Conservation (phyloP, 139 green algal species). For the Closterium sp. region DNA sequence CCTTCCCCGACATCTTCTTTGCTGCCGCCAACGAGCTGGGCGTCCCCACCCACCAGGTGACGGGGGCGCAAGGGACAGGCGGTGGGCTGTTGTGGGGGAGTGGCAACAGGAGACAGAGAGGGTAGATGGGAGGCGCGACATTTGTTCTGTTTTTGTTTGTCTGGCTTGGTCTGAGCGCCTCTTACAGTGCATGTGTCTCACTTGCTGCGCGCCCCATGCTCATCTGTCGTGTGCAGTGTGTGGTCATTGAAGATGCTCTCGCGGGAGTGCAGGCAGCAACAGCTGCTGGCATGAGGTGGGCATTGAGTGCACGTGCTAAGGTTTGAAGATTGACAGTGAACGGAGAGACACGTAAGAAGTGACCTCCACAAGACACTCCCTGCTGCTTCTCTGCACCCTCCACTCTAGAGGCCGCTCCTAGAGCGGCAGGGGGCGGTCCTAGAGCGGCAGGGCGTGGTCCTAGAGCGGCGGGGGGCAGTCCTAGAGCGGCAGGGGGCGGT, state of each 20-base stretch:
- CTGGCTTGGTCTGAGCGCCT: background rate
- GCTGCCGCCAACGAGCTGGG: conserved; percentile 60
- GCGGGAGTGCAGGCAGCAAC: conserved; percentile 67
- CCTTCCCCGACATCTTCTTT: conserved; percentile 72
- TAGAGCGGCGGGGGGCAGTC: too few relatives aligned
- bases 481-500: too few relatives aligned
- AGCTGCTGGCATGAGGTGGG: conserved; percentile 56
- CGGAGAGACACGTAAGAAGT: background rate
- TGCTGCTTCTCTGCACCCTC: background rate
- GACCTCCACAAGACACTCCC: background rate
- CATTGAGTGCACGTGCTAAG: background rate
- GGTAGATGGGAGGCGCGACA: background rate
- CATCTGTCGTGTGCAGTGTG: too few relatives aligned
- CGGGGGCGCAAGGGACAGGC: background rate
- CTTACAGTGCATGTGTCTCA: background rate
- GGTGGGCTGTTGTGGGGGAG: background rate
- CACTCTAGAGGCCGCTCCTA: too few relatives aligned
- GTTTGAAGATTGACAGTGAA: background rate
- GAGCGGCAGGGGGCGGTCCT: too few relatives aligned
- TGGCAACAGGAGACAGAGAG: background rate
- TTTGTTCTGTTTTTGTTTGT: background rate
- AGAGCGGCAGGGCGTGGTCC: too few relatives aligned
- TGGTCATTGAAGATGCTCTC: conserved; percentile 73
- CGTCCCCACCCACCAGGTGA: conserved; percentile 41
- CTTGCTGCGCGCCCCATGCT: background rate